A percentile compares a stretch with the other conserved stretches of the same genome.
Conservation (phyloP, 768 basidiomycete species). For the Pulveroboletus sp. region DNA sequence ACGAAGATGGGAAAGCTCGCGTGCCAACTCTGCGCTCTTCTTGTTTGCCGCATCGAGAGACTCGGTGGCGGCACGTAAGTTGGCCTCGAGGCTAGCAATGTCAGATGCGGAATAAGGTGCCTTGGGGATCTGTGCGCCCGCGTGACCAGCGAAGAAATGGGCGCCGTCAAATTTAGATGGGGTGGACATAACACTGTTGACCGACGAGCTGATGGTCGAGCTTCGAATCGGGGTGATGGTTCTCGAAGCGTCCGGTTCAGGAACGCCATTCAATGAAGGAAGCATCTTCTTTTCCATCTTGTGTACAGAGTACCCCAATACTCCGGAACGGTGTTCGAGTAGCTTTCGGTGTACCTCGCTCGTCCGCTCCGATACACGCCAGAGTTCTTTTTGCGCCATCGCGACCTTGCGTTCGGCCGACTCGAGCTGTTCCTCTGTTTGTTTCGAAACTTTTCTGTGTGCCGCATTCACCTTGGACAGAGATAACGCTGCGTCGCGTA, state of each 20-base stretch:
- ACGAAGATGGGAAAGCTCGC: constrained; percentile 57
- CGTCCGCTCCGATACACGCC: constrained; percentile 59
- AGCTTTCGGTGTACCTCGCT: constrained; percentile 60
- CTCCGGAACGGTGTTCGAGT: constrained; percentile 79
- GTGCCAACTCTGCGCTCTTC: constrained; percentile 56
- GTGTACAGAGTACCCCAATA: constrained; percentile 68
- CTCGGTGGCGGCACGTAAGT: constrained; percentile 57
- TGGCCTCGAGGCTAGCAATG: constrained; percentile 55
- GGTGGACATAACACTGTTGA: constrained; percentile 39
- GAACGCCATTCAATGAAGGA: constrained; percentile 23
- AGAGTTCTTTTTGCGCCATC: constrained; percentile 64
- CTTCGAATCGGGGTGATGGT: constrained; percentile 50
- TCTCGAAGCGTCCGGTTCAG: constrained; percentile 44
- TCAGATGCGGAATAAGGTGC: constrained; percentile 44
- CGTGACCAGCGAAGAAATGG: constrained; percentile 82
- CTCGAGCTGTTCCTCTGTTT: constrained; percentile 67
- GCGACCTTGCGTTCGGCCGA: constrained; percentile 72
- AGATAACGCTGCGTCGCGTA: constrained; percentile 80
- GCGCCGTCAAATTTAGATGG: constrained; percentile 74
- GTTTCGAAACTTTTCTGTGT: constrained; percentile 57
- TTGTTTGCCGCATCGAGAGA: constrained; percentile 55
- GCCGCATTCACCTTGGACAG: constrained; percentile 62
- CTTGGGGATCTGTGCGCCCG: constrained; percentile 52
- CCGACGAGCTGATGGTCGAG: constrained; percentile 50
- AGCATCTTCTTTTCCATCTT: constrained; percentile 57